These are phyloP conservation scores for Myriangium duriaei DNA, from an alignment of 2,329 filamentous ascomycete species.

Conservation along the genomic window DNA sequence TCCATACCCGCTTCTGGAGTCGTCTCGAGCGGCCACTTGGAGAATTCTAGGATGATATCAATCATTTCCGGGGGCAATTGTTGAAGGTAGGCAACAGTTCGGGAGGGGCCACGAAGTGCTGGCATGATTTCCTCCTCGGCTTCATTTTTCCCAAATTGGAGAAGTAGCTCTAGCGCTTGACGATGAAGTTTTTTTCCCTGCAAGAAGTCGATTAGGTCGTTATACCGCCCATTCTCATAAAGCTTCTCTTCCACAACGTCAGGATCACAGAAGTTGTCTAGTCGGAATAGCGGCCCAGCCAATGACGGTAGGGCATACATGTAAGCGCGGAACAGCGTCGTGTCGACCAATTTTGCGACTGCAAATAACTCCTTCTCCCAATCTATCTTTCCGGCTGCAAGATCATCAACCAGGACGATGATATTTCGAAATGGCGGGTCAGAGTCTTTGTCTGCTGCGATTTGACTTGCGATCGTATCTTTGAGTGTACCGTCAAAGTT, in stretches of 20 bases:
- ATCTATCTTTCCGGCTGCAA: constrained; percentile 33
- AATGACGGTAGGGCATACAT: constrained; percentile 84
- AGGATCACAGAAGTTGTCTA: constrained; percentile 94
- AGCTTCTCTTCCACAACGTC: constrained; percentile 89
- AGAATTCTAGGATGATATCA: constrained; percentile 82
- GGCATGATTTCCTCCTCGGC: constrained; percentile 34
- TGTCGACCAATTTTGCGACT: constrained; percentile 79
- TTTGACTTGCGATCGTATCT: constrained; percentile 33
- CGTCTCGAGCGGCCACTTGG: constrained; percentile 68
- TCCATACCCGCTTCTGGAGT: constrained; percentile 75
- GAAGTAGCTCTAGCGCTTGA: constrained; percentile 70
- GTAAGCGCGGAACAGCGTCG: constrained; percentile 83
- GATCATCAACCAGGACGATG: constrained; percentile 21
- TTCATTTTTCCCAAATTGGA: constrained; percentile 58
- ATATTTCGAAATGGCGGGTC: constrained; percentile 31
- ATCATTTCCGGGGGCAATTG: constrained; percentile 76
- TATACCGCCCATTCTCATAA: constrained; percentile 77
- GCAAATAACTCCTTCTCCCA: constrained; percentile 60
- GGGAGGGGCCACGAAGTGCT: constrained; percentile 62
- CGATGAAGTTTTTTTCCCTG: constrained; percentile 89
- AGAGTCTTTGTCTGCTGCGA: constrained; percentile 25
- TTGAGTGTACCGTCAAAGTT: constrained; percentile 47
- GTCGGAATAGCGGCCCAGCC: constrained; percentile 80
- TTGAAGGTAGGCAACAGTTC: constrained; percentile 84
- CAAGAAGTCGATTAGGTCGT: constrained; percentile 92